These are phyloP conservation scores for Ophiostoma ips DNA, from an alignment of 2,329 filamentous ascomycete species.

Conservation along the genomic window DNA sequence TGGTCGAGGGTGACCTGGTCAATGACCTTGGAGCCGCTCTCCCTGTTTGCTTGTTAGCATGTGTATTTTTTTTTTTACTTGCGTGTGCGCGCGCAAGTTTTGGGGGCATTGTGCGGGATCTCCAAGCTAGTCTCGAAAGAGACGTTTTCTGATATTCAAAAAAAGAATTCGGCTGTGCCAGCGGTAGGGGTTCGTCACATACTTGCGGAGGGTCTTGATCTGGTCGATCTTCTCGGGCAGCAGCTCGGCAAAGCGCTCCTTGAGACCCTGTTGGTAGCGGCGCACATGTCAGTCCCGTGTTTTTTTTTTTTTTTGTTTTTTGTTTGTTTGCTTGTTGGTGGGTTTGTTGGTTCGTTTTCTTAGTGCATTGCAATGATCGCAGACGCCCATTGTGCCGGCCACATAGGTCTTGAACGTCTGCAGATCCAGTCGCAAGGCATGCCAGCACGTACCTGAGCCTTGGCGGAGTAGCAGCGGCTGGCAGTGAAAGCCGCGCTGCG, in stretches of 20 bases:
- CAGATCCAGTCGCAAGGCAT: too few species aligned
- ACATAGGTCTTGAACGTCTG: too few species aligned
- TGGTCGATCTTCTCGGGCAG: slow-evolving; percentile 95
- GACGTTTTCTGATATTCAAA: not conserved
- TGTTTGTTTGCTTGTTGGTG: too few species aligned
- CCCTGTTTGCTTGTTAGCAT: slow-evolving; percentile 37
- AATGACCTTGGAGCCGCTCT: slow-evolving; percentile 86
- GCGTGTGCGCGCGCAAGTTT: not conserved
- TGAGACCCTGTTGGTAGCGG: slow-evolving; percentile 56
- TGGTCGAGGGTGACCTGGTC: slow-evolving; percentile 98
- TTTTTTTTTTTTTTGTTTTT: slow-evolving; percentile 2
- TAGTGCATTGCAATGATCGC: not conserved
- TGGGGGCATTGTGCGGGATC: not conserved
- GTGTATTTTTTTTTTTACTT: not conserved
- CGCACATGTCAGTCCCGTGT: slow-evolving; percentile 7
- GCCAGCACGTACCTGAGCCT: slow-evolving; percentile 54
- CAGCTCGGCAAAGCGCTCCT: slow-evolving; percentile 95
- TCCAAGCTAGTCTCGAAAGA: not conserved
- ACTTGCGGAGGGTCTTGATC: slow-evolving; percentile 98
- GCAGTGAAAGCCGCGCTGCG: slow-evolving; percentile 65
- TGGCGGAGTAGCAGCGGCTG: slow-evolving; percentile 82
- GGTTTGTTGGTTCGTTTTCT: too few species aligned
- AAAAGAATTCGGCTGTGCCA: not conserved
- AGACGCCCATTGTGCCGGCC: not conserved
- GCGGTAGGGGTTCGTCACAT: slow-evolving; percentile 25